phyloP scores from a whole-genome alignment of 345 rosid genomes.

The Angophora floribunda region DNA sequence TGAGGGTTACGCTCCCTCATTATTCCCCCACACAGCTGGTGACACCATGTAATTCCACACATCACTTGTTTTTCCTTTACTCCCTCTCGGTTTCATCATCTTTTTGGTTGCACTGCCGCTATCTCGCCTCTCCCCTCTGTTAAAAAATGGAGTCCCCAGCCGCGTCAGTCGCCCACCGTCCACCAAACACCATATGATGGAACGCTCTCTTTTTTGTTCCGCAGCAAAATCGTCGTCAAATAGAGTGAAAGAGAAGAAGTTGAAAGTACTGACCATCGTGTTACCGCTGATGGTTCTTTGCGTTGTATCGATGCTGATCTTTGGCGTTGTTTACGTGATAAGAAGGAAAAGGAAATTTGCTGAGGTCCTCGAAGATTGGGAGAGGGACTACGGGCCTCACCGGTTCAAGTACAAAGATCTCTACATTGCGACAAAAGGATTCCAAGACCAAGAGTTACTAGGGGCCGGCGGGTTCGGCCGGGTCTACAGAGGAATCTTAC shows the following conservation, averaged over 20 bases:
- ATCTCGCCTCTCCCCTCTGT: too few relatives aligned
- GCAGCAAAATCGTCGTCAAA: too few relatives aligned
- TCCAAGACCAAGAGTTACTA: slow-evolving; percentile 39
- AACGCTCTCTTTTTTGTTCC: too few relatives aligned
- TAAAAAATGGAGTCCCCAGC: too few relatives aligned
- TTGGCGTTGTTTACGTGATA: neutral
- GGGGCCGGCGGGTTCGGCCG: slow-evolving; percentile 65
- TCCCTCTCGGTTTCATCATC: too few relatives aligned
- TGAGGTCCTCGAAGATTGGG: neutral
- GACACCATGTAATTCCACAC: too few relatives aligned
- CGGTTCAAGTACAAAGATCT: slow-evolving; percentile 58
- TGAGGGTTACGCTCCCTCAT: too few relatives aligned
- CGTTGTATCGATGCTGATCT: slow-evolving; percentile 4
- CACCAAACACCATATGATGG: too few relatives aligned
- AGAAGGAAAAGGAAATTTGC: neutral
- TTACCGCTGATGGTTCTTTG: slow-evolving; percentile 24
- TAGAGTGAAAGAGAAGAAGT: neutral
- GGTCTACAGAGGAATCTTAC: slow-evolving; percentile 55
- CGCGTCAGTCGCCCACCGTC: too few relatives aligned
- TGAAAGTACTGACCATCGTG: slow-evolving; percentile 32
- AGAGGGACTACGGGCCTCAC: slow-evolving; percentile 32
- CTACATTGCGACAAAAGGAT: slow-evolving; percentile 56
- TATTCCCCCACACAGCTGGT: too few relatives aligned
- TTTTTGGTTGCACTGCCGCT: too few relatives aligned
- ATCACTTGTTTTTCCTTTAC: too few relatives aligned